Evolutionary conservation across 1,139 yeast genomes (phyloP).

Genomic region (Debaryomyces sp.): DNA sequence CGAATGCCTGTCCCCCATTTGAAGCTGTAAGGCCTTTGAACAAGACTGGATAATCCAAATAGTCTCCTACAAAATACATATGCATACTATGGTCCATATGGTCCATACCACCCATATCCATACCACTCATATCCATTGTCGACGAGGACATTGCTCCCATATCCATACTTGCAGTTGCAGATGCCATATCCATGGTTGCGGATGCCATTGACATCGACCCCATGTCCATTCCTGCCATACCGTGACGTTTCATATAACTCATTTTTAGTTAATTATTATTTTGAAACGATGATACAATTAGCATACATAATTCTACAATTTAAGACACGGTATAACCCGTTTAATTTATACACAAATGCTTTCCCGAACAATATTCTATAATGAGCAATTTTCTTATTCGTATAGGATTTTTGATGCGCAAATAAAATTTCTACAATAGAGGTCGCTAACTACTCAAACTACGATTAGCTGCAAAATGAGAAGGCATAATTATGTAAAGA

Average conservation of each 20-base stretch:
- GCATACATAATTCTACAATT: background rate
- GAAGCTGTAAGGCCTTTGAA: slow-evolving; percentile 56
- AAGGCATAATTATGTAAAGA: background rate
- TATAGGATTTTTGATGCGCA: background rate
- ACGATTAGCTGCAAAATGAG: background rate
- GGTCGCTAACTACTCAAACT: background rate
- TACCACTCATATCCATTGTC: no score
- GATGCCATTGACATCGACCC: slow-evolving; percentile 15
- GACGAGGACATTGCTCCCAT: slow-evolving; percentile 6
- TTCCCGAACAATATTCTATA: background rate
- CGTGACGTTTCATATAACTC: slow-evolving; percentile 4
- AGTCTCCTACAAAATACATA: slow-evolving; percentile 55
- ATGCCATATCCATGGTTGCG: slow-evolving; percentile 17
- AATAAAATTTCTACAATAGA: background rate
- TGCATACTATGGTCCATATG: slow-evolving; percentile 46
- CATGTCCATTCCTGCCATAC: slow-evolving; percentile 12
- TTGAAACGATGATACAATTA: no score
- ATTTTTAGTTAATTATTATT: background rate
- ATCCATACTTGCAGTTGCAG: slow-evolving; percentile 14
- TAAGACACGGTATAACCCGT: background rate
- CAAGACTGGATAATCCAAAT: slow-evolving; percentile 58
- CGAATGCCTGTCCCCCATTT: slow-evolving; percentile 65
- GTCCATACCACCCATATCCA: slow-evolving; percentile 22
- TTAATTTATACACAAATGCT: background rate
- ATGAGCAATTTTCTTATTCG: background rate